Percentiles rank a stretch among this genome's conserved stretches.
Evolutionary conservation across 1,139 yeast species (phyloP).

Genomic region (Magnusiomyces tetraspermus): DNA sequence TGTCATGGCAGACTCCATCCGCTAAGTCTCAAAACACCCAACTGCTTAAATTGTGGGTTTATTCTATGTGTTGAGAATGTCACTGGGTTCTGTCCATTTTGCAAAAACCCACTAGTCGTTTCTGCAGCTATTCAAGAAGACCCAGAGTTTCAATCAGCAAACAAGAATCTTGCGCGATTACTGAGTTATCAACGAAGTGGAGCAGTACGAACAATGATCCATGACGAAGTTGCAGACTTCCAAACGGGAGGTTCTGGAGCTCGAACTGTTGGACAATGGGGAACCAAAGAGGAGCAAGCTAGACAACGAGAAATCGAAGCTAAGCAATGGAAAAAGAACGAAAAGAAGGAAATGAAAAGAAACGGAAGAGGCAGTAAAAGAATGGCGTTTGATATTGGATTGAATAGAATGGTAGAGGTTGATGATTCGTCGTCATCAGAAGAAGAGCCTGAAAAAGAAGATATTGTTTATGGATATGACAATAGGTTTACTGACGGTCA

Average conservation of each 20-base stretch:
- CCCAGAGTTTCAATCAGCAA: constrained; percentile 46
- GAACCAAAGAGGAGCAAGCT: constrained; percentile 82
- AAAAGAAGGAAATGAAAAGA: constrained; percentile 48
- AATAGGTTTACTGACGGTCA: neutral
- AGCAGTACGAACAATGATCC: constrained; percentile 81
- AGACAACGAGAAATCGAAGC: constrained; percentile 61
- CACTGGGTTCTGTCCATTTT: constrained; percentile 73
- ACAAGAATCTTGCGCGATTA: constrained; percentile 59
- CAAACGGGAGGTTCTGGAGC: constrained; percentile 42
- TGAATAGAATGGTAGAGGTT: constrained; percentile 58
- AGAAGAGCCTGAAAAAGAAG: constrained; percentile 16
- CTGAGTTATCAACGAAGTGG: constrained; percentile 77
- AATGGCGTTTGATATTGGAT: constrained; percentile 65
- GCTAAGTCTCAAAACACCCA: constrained; percentile 80
- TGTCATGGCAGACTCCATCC: constrained; percentile 74
- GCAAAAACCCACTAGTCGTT: constrained; percentile 61
- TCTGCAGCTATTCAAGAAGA: constrained; percentile 42
- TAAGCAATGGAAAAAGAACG: constrained; percentile 44
- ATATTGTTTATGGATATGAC: neutral
- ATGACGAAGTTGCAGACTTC: constrained; percentile 89
- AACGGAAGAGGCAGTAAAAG: constrained; percentile 66
- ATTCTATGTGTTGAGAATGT: constrained; percentile 88
- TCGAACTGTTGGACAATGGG: constrained; percentile 53
- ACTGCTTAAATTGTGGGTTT: constrained; percentile 89
- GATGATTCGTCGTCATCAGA: constrained; percentile 23